Evolutionary conservation across 352 stramenopile genomes (phyloP), one percentile per base, ranked within the genome.

Genomic region (Phytophthora macrochlamydospora): DNA sequence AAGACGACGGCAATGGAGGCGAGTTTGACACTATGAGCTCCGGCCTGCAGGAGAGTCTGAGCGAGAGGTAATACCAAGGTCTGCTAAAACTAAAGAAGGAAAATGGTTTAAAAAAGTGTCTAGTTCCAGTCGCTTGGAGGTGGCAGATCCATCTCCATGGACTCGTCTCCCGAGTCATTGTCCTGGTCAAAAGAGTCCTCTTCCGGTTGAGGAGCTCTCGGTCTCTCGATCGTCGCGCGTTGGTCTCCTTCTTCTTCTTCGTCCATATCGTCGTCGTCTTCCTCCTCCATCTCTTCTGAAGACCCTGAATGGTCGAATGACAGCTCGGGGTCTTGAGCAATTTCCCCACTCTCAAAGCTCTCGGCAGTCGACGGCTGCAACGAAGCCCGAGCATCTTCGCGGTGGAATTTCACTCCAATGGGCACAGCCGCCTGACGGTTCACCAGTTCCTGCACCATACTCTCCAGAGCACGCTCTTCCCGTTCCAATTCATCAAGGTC

Each of bases 321-420:
- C n/a, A 50, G 57, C 6, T 69, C 59, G 18, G 45, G 38, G 13
- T 60, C 53, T 31, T 59, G 44, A 33, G 67, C 49, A 1, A 43
- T 8, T 8, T 48, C 57, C 7, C 7, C 35, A 0, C 42, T 45
- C 45, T 50, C 31, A 9, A 62, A 61, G 45, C 49, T 53, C 8
- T 69, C 51, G 14, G 9, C 29, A 14, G 42, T 46, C 18, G 55
- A 51, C 44, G 60, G 63, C 14, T 67, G 59, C 11, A 65, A 38
- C 29, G 50, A 49, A 7, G 35, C 49, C 7, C 57, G 54, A n/a
- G 13, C 48, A 5, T 56, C 61, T 49, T 74, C 49, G 14, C 73
- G 78, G 40, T 89, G 76, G 56, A 88, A 91, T 50, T 84, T 84
- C 38, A 87, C 70, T 14, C 83, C 83, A 13, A 90, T 90, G 1